phyloP scores from a whole-genome alignment of 2,329 filamentous ascomycete species.

The Cladorrhinum sp. region DNA sequence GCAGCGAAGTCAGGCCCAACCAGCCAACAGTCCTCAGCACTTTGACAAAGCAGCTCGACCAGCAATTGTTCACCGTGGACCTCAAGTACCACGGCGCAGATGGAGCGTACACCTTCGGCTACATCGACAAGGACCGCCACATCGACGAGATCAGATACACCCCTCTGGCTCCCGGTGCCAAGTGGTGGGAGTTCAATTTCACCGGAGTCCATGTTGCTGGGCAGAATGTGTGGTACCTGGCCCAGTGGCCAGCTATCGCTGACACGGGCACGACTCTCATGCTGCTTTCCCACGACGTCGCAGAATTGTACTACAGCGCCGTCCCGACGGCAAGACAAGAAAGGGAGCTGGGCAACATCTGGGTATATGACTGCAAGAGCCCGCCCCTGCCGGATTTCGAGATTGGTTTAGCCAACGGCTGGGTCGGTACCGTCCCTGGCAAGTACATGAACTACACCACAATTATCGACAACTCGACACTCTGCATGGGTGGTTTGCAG shows the following conservation, averaged over 20 bases:
- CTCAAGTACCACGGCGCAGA: background rate
- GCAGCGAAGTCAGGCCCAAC: background rate
- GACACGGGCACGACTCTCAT: slow-evolving; percentile 6
- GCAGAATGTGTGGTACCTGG: background rate
- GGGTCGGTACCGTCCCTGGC: slow-evolving; percentile 1
- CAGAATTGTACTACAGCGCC: background rate
- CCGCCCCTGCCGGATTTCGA: background rate
- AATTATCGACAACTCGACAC: background rate
- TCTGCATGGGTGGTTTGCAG: slow-evolving; percentile 5
- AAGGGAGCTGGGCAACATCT: background rate
- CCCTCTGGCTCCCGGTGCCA: background rate
- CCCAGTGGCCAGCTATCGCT: background rate
- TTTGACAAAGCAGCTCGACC: background rate
- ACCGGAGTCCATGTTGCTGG: slow-evolving; percentile 1
- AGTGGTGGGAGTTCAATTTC: slow-evolving; percentile 4
- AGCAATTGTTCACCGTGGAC: background rate
- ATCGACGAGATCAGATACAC: slow-evolving; percentile 6
- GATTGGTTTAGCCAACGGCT: background rate
- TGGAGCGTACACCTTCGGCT: slow-evolving; percentile 5
- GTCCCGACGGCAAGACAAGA: background rate
- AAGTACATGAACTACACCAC: slow-evolving; percentile 4
- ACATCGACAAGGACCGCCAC: slow-evolving; percentile 1
- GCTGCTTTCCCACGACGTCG: background rate
- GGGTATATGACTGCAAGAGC: background rate
- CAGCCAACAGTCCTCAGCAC: background rate